These are phyloP conservation scores for Xylariomycetidae sp. DNA, from an alignment of 2,329 filamentous ascomycete genomes.

Conservation along the genomic window DNA sequence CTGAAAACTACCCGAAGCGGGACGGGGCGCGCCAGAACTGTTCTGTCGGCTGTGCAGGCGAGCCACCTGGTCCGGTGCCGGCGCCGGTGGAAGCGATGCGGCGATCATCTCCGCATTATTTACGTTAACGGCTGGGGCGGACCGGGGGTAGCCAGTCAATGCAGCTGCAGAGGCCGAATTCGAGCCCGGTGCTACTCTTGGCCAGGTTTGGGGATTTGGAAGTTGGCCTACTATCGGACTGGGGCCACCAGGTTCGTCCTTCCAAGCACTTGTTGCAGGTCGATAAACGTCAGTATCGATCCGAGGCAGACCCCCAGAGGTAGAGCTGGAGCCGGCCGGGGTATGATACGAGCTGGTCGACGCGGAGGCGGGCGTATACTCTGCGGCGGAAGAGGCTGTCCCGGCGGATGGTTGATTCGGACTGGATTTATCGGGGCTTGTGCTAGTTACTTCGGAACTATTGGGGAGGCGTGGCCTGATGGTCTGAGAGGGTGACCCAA, in stretches of 20 bases:
- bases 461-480: too few relatives aligned
- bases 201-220: constrained; percentile 43
- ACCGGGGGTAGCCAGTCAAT: constrained; percentile 34
- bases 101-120: constrained; percentile 29
- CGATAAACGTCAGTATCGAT: constrained; percentile 14
- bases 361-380: constrained; percentile 19
- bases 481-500: constrained; percentile 16
- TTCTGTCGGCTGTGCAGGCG: constrained; percentile 34
- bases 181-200: constrained; percentile 27
- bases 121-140: constrained; percentile 32
- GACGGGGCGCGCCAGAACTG: constrained; percentile 31
- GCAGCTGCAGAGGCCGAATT: constrained; percentile 14
- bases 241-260: constrained; percentile 4
- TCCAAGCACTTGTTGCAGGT: constrained; percentile 4
- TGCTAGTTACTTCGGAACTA: too few relatives aligned
- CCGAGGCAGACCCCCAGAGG: constrained; percentile 8
- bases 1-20: constrained; percentile 39
- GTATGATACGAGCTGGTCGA: constrained; percentile 10
- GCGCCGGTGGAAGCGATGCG: constrained; percentile 33
- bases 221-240: constrained; percentile 20
- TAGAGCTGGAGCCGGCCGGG: constrained; percentile 11
- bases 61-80: constrained; percentile 35
- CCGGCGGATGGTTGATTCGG: constrained; percentile 17
- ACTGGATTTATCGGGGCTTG: too few relatives aligned
- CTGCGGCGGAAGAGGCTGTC: constrained; percentile 16